Percentiles rank a stretch among this genome's conserved stretches.
These are phyloP conservation scores for Dendrobium officinale DNA, from an alignment of 106 monocot genomes.

Conservation along the genomic window DNA sequence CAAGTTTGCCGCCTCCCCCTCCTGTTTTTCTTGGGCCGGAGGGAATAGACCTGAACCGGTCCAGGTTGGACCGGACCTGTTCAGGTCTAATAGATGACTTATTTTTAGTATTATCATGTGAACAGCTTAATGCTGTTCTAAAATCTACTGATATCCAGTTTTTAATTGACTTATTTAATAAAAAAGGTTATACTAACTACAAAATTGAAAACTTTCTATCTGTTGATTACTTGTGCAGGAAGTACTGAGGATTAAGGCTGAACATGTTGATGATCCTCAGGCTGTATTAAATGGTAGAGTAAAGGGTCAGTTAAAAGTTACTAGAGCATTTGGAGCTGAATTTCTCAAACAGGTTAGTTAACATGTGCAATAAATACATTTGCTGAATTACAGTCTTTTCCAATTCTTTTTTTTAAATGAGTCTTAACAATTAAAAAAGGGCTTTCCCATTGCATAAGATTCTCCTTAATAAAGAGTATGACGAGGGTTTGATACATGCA, in stretches of 20 bases:
- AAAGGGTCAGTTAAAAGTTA: slow-evolving; percentile 93
- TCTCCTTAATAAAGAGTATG: too few relatives aligned
- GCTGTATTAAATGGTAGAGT: slow-evolving; percentile 89
- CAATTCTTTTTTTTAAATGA: background rate
- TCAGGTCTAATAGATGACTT: too few relatives aligned
- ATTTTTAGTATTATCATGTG: background rate
- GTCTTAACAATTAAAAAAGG: background rate
- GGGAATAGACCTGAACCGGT: too few relatives aligned
- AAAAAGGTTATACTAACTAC: background rate
- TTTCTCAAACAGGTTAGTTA: slow-evolving; percentile 84
- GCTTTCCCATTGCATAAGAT: too few relatives aligned
- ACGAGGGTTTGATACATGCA: too few relatives aligned
- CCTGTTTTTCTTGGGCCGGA: too few relatives aligned
- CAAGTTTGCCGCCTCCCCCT: too few relatives aligned
- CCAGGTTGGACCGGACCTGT: too few relatives aligned
- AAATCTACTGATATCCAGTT: background rate
- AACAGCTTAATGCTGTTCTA: background rate
- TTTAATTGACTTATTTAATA: background rate
- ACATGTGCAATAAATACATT: background rate
- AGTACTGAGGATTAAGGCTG: slow-evolving; percentile 72
- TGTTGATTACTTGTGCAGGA: slow-evolving; percentile 42
- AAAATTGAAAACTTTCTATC: background rate
- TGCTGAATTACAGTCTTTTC: background rate
- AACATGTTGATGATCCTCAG: slow-evolving; percentile 80
- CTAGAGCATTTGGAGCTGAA: slow-evolving; percentile 95